Evolutionary conservation across 495 filamentous ascomycete species (phyloP).

Genomic region (Lepidopterella palustris): DNA sequence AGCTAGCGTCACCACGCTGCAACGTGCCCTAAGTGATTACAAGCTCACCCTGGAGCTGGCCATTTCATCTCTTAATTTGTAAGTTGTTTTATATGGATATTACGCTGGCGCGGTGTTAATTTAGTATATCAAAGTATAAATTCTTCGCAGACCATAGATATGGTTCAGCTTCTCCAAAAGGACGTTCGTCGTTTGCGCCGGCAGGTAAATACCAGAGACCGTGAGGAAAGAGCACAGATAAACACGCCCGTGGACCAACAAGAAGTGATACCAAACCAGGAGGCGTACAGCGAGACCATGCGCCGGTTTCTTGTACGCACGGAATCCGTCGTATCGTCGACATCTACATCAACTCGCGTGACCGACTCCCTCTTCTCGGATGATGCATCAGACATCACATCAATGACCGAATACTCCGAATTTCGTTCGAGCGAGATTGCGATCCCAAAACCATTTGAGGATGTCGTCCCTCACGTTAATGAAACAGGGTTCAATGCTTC

Average conservation of each 20-base stretch:
- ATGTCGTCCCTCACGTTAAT: background rate
- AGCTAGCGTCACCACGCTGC: background rate
- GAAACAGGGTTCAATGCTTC: background rate
- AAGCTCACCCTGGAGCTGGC: slow-evolving; percentile 12
- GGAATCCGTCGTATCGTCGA: background rate
- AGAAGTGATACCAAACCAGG: background rate
- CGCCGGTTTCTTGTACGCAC: slow-evolving; percentile 6
- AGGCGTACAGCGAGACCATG: background rate
- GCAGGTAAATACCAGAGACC: slow-evolving; percentile 1
- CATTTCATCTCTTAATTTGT: slow-evolving; percentile 14
- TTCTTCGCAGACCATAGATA: slow-evolving; percentile 12
- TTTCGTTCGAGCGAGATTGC: background rate
- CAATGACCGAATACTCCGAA: background rate
- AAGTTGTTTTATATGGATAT: background rate
- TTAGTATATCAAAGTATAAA: slow-evolving; percentile 6
- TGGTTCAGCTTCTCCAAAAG: slow-evolving; percentile 9
- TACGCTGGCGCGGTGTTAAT: too few species aligned
- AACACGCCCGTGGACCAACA: background rate
- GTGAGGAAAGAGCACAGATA: background rate
- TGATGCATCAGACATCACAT: background rate
- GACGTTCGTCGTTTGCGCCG: slow-evolving; percentile 9
- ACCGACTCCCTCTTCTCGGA: slow-evolving; percentile 8
- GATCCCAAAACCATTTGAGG: background rate
- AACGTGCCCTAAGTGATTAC: slow-evolving; percentile 1
- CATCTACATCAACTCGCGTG: slow-evolving; percentile 1